A percentile compares a stretch with the other conserved stretches of the same genome.
These are phyloP conservation scores for Pseudogymnoascus sp. DNA, from an alignment of 2,329 filamentous ascomycete species.

Conservation along the genomic window DNA sequence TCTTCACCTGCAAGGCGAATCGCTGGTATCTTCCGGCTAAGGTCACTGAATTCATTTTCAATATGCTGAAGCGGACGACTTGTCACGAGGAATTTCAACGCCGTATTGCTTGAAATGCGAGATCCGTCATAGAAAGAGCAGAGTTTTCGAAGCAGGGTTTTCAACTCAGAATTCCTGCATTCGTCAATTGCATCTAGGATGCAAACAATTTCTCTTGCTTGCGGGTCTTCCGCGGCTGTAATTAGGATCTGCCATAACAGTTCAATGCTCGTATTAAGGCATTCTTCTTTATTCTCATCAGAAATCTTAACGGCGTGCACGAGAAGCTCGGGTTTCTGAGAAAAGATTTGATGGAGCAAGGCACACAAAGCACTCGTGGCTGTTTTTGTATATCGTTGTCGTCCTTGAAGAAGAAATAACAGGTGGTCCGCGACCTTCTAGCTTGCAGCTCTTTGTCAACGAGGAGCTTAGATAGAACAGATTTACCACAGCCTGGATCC, in stretches of 20 bases:
- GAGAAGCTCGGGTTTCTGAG: conserved; percentile 26
- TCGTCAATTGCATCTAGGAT: conserved; percentile 38
- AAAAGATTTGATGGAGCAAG: conserved; percentile 35
- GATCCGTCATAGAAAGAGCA: conserved; percentile 4
- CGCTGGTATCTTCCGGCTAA: conserved; percentile 21
- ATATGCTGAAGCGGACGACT: conserved; percentile 31
- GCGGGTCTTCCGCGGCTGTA: conserved; percentile 21
- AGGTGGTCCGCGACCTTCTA: conserved; percentile 22
- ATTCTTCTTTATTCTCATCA: conserved; percentile 21
- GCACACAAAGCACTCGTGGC: conserved; percentile 33
- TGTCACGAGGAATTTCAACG: conserved; percentile 32
- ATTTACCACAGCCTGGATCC: conserved; percentile 36
- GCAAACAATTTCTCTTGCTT: conserved; percentile 27
- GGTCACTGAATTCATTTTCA: conserved; percentile 19
- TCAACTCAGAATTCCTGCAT: conserved; percentile 24
- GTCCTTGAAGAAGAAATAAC: conserved; percentile 40
- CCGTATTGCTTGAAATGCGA: not conserved
- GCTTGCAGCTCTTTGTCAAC: conserved; percentile 24
- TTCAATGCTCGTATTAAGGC: conserved; percentile 19
- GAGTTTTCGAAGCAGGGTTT: conserved; percentile 16
- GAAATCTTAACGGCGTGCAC: conserved; percentile 31
- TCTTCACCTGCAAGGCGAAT: conserved; percentile 33
- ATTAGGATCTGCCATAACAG: conserved; percentile 31
- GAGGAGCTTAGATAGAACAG: conserved; percentile 31
- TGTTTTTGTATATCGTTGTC: conserved; percentile 28